Evolutionary conservation across 768 basidiomycete species (phyloP), one percentile per base, ranked within the genome.

Genomic region (Suillus ampliporus): DNA sequence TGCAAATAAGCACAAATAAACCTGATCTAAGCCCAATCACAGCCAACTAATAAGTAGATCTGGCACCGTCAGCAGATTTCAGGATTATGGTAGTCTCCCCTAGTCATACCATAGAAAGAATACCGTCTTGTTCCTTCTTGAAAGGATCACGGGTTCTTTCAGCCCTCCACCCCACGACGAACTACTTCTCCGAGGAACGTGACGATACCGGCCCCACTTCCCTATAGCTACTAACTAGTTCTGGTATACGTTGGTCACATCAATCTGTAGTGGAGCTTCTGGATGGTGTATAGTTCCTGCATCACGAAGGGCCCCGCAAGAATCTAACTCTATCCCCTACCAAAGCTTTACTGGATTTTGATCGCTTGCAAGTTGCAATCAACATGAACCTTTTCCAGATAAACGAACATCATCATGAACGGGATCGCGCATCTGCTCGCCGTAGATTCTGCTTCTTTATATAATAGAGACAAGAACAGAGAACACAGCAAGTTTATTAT

Each of bases 401-500:
- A 26, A 43, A 41, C 11, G n/a, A n/a, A 19, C 40, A 43, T 40
- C 23, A 23, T 17, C 50, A 31, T 57, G 59, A 38, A 28, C 31
- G 13, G 13, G 54, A 26, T 14, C 14, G 17, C 53, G 19, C 28
- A 9, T 14, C 37, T 34, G 1, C 19, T 28, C 61, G 65, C 57
- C 61, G 63, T 47, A 60, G 59, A 64, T 28, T 48, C 50, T 60
- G 34, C 50, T 62, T 65, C 61, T 66, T 68, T 53, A 59, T 3
- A 3, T 31, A 3, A 65, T 34, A 69, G 65, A 62, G 78, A 84
- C 66, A 77, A 68, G 31, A 80, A 82, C 58, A 79, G 80, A 40
- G 83, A 83, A 37, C 79, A 81, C 69, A 83, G 83, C 83, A 69
- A 69, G 82, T 70, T 21, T 58, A 51, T 44, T 28, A 41, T 34